A percentile compares a stretch with the other conserved stretches of the same genome.
These are phyloP conservation scores for Dioscorea zingiberensis DNA, from an alignment of 106 monocot species.

Conservation along the genomic window DNA sequence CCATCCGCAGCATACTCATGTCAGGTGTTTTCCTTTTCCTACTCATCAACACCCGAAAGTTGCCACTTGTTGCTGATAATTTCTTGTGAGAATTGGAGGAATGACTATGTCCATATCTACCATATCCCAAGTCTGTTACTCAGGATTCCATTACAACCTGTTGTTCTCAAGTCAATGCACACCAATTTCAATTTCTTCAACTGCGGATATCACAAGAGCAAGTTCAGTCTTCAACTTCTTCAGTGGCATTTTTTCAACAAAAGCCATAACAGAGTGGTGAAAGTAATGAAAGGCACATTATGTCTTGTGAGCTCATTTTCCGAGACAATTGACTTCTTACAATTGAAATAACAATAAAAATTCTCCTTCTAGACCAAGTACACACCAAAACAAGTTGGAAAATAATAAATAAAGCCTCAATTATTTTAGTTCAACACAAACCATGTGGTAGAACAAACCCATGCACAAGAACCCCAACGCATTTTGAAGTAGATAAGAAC, in stretches of 20 bases:
- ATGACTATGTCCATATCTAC: neutral
- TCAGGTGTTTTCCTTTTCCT: constrained; percentile 18
- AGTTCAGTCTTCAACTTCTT: constrained; percentile 3
- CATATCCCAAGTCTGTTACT: neutral
- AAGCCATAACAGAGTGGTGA: constrained; percentile 1
- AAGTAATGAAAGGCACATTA: neutral
- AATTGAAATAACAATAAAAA: too few species aligned
- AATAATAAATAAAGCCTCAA: too few species aligned
- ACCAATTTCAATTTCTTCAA: neutral
- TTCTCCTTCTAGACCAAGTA: too few species aligned
- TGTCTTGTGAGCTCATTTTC: too few species aligned
- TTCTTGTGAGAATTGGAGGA: neutral
- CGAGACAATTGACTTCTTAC: too few species aligned
- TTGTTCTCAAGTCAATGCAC: neutral
- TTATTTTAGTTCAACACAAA: too few species aligned
- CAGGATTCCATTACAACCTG: neutral
- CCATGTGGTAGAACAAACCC: too few species aligned
- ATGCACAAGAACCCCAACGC: too few species aligned
- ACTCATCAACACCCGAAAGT: neutral
- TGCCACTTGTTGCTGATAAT: neutral
- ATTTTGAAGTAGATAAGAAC: too few species aligned
- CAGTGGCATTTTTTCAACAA: constrained; percentile 1
- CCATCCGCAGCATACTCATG: neutral
- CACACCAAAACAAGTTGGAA: too few species aligned
- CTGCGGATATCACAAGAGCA: constrained; percentile 1